A percentile compares a stretch with the other conserved stretches of the same genome.
phyloP scores from a whole-genome alignment of 2,329 filamentous ascomycete species.

The Zopfia rhizophila region DNA sequence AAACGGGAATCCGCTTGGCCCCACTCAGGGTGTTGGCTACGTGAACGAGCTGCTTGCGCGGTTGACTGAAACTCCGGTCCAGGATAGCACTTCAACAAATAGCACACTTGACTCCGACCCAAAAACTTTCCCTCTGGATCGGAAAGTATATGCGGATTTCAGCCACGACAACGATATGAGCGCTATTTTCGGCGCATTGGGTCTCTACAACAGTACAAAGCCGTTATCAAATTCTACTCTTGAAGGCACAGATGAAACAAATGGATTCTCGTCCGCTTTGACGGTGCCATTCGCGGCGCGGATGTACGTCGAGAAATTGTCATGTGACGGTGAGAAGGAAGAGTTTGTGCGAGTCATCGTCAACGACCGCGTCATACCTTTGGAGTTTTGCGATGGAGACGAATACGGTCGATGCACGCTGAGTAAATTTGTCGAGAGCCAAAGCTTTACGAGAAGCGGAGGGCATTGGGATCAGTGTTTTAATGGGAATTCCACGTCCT shows the following conservation, averaged over 20 bases:
- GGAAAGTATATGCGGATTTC: conserved; percentile 84
- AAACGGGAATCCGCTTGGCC: conserved; percentile 78
- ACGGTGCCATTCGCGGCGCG: conserved; percentile 83
- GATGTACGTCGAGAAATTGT: conserved; percentile 89
- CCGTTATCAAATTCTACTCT: conserved; percentile 59
- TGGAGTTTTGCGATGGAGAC: conserved; percentile 77
- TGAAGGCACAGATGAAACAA: conserved; percentile 62
- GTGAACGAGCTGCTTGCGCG: conserved; percentile 88
- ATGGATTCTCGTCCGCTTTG: conserved; percentile 80
- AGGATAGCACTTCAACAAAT: conserved; percentile 81
- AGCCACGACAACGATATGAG: conserved; percentile 91
- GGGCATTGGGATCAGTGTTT: conserved; percentile 78
- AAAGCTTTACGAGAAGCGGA: conserved; percentile 76
- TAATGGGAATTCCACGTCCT: too few species aligned
- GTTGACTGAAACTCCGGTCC: conserved; percentile 74
- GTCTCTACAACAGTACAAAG: conserved; percentile 75
- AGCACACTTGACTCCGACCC: conserved; percentile 75
- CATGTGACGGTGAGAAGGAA: conserved; percentile 68
- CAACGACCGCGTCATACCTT: conserved; percentile 82
- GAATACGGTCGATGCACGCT: conserved; percentile 75
- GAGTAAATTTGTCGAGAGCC: conserved; percentile 75
- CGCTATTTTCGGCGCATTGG: conserved; percentile 78
- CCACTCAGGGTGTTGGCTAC: conserved; percentile 88
- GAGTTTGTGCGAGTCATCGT: conserved; percentile 82
- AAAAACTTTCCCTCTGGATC: conserved; percentile 76